Conservation (phyloP, 805 yeast genomes). For the Tetrapisispora arboricola region DNA sequence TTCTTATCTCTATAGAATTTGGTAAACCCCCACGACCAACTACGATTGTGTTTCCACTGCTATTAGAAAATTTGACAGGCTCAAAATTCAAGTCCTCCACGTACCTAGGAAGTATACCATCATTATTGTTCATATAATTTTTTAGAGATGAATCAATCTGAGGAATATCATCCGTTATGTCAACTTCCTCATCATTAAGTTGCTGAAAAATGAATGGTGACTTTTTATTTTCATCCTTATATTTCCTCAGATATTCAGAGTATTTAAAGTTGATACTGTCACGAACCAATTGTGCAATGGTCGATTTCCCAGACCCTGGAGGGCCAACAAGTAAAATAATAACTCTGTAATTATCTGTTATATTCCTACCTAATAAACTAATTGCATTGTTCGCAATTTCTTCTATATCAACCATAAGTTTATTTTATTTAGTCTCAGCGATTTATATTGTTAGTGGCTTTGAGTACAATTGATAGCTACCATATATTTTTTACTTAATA, state of each 20-base stretch:
- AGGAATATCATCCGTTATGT: background rate
- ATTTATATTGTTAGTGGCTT: no score
- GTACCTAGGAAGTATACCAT: constrained; percentile 10
- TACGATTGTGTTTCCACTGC: constrained; percentile 11
- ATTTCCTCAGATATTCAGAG: constrained; percentile 5
- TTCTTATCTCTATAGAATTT: constrained; percentile 15
- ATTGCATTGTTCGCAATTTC: constrained; percentile 27
- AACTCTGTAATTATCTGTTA: constrained; percentile 34
- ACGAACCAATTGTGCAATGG: constrained; percentile 43
- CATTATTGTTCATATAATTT: constrained; percentile 7
- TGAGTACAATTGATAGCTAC: no score
- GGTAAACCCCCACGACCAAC: constrained; percentile 26
- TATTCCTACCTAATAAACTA: constrained; percentile 15
- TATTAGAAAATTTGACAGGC: constrained; percentile 14
- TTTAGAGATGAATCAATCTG: background rate
- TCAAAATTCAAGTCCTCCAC: constrained; percentile 18
- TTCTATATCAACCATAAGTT: constrained; percentile 22
- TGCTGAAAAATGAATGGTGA: background rate
- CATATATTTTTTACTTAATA: no score
- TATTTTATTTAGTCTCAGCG: no score
- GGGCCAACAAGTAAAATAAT: constrained; percentile 58
- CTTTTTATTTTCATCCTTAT: background rate
- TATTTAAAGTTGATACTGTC: constrained; percentile 30
- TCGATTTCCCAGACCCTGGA: constrained; percentile 83
- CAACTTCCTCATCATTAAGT: constrained; percentile 3